phyloP scores from a whole-genome alignment of 2,329 filamentous ascomycete genomes.

The Penicillium sumatraense region DNA sequence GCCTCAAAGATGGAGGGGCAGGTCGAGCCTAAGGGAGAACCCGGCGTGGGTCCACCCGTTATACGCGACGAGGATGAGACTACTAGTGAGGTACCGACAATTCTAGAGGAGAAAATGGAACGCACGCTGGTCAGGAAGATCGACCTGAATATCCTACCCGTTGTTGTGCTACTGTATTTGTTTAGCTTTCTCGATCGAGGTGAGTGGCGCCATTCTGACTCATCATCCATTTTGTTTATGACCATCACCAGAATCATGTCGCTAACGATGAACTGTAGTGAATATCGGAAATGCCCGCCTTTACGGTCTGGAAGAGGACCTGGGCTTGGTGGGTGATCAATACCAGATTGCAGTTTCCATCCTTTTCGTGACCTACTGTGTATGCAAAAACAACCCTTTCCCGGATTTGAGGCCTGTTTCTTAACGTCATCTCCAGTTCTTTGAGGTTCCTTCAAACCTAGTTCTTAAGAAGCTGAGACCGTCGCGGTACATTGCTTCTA shows the following conservation, averaged over 20 bases:
- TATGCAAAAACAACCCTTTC: slow-evolving; percentile 30
- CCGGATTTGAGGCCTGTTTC: not conserved
- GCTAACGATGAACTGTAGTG: slow-evolving; percentile 45
- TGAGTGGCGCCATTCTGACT: slow-evolving; percentile 13
- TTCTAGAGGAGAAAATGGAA: slow-evolving; percentile 34
- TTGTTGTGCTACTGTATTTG: slow-evolving; percentile 61
- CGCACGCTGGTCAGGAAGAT: slow-evolving; percentile 43
- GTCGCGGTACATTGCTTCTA: slow-evolving; percentile 58
- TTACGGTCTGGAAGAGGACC: slow-evolving; percentile 66
- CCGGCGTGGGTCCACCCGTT: slow-evolving; percentile 13
- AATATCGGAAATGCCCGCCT: slow-evolving; percentile 75
- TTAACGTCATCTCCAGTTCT: slow-evolving; percentile 39
- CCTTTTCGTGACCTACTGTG: slow-evolving; percentile 68
- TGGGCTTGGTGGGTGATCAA: slow-evolving; percentile 65
- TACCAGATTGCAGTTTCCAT: slow-evolving; percentile 72
- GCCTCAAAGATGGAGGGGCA: slow-evolving; percentile 17
- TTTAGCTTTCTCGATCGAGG: slow-evolving; percentile 74
- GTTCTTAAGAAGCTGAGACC: slow-evolving; percentile 67
- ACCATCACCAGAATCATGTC: not conserved
- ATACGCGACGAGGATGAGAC: slow-evolving; percentile 19
- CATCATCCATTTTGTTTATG: not conserved
- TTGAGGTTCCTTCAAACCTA: slow-evolving; percentile 69
- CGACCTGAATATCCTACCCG: slow-evolving; percentile 46
- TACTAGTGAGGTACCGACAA: slow-evolving; percentile 20
- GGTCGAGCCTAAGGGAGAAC: slow-evolving; percentile 16